Base-by-base conservation (phyloP, 2,329 filamentous ascomycete species). In the Hirsutella rhossiliensis region DNA sequence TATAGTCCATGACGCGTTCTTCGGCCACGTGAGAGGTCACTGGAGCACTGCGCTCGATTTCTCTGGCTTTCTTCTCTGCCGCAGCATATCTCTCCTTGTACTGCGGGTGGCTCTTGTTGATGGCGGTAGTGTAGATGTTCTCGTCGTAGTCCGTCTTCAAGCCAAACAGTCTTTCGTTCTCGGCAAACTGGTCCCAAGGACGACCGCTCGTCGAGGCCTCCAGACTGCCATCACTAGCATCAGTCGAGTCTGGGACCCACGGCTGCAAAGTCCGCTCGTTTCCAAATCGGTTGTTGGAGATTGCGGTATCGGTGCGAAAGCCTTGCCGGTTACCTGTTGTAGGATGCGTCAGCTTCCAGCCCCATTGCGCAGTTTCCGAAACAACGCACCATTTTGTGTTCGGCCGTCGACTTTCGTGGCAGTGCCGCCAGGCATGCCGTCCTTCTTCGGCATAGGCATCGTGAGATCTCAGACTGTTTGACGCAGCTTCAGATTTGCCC, bases 151-250 rank as follows among this genome's bases (percentile, higher is more conserved):
- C 87, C 43, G 84, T 92, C 63, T 80, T 87, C 34, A 94, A 67
- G 31, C 92, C 92, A 58, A 95, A 97, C 28, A 87, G 78, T 45
- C 80, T 75, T 64, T 94, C 86, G 57, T 97, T 97, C 49, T 77
- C 82, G 46, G 86, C 84, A 57, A 98, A 98, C 62, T 98, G 92
- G 60, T 98, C 90, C 92, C 92, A 98, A 11, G 66, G 69, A 7
- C 66, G 68, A 15, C 63, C 56, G 43, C 60, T 63, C n/a, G 59
- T 54, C 3, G 71, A 54, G 42, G 68, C 77, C 55, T 92, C 87
- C 20, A 96, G 71, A 40, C 83, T 82, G 51, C 85, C 72, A 56
- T 89, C 82, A 36, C 76, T 62, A 27, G 74, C 73, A 49, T 82
- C 79, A 38, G 47, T 55, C 15, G 73, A 62, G 51, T 80, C 81